Percentiles rank a stretch among this genome's conserved stretches.
Evolutionary conservation across 805 yeast genomes (phyloP).

Genomic region (Limtongia smithiae): DNA sequence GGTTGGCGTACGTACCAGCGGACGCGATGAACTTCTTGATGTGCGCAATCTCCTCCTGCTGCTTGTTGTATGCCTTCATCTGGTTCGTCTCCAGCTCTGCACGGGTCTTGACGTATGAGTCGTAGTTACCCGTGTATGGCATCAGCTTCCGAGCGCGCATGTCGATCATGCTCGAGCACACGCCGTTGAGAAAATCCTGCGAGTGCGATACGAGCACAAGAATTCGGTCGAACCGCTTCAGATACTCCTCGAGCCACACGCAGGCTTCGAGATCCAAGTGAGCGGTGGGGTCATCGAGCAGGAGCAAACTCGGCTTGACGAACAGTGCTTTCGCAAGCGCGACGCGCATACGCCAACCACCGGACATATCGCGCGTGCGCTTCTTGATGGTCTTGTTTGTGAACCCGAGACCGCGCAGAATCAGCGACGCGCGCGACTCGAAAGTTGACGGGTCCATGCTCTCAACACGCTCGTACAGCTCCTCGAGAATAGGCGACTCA

Average conservation of each 20-base stretch:
- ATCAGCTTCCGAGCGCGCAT: conserved; percentile 76
- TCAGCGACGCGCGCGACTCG: conserved; percentile 93
- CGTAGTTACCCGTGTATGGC: conserved; percentile 97
- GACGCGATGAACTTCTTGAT: conserved; percentile 98
- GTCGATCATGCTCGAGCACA: conserved; percentile 96
- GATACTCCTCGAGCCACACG: conserved; percentile 98
- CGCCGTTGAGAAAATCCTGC: conserved; percentile 98
- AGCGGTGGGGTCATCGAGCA: conserved; percentile 98
- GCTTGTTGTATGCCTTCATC: conserved; percentile 94
- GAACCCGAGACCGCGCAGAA: conserved; percentile 96
- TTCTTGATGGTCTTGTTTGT: conserved; percentile 79
- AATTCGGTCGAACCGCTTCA: conserved; percentile 89
- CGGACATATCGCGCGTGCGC: conserved; percentile 98
- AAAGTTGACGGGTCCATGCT: conserved; percentile 94
- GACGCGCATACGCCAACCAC: conserved; percentile 99
- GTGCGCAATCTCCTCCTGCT: conserved; percentile 97
- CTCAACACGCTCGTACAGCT: conserved; percentile 91
- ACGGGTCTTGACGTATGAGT: conserved; percentile 92
- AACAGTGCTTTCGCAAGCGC: conserved; percentile 96
- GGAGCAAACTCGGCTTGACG: conserved; percentile 91
- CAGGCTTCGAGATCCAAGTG: conserved; percentile 99
- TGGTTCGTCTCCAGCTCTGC: conserved; percentile 91
- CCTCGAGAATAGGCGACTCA: conserved; percentile 80
- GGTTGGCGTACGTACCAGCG: conserved; percentile 99
- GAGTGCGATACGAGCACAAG: conserved; percentile 95